A percentile compares a stretch with the other conserved stretches of the same genome.
Evolutionary conservation across 306 rosid genomes (phyloP).

Genomic region (Alnus glutinosa): DNA sequence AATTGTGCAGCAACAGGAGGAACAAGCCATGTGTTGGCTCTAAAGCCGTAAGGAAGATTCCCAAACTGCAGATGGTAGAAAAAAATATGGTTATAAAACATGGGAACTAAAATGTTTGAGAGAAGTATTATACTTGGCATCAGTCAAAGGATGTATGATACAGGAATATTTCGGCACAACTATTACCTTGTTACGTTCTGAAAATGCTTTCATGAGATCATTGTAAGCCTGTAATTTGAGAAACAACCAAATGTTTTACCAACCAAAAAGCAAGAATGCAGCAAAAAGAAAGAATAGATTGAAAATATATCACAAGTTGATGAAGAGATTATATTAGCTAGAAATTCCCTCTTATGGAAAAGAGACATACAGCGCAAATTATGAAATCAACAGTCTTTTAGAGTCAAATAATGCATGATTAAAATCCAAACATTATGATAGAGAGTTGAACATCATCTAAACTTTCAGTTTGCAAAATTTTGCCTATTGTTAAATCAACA

Average conservation of each 20-base stretch:
- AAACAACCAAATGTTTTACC: constrained; percentile 18
- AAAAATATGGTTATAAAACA: constrained; percentile 11
- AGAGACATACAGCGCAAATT: not conserved
- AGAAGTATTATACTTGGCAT: constrained; percentile 1
- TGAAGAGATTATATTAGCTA: not conserved
- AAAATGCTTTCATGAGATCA: constrained; percentile 84
- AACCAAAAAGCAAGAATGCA: constrained; percentile 2
- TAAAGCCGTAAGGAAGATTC: constrained; percentile 90
- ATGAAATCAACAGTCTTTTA: not conserved
- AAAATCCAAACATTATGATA: not conserved
- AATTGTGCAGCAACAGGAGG: constrained; percentile 82
- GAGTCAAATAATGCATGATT: not conserved
- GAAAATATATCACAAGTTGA: not conserved
- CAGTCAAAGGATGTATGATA: not conserved
- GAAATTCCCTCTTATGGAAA: constrained; percentile 3
- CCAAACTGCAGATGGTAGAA: constrained; percentile 66
- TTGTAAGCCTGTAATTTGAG: constrained; percentile 67
- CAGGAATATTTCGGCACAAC: not conserved
- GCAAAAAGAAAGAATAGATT: not conserved
- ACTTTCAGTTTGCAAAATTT: not conserved
- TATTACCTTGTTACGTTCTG: constrained; percentile 84
- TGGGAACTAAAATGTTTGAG: constrained; percentile 7
- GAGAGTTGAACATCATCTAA: not conserved
- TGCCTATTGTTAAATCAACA: too few relatives aligned
- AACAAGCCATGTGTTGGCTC: constrained; percentile 98